Evolutionary conservation across 2,329 filamentous ascomycete species (phyloP).

Genomic region (Fusarium liriodendri): DNA sequence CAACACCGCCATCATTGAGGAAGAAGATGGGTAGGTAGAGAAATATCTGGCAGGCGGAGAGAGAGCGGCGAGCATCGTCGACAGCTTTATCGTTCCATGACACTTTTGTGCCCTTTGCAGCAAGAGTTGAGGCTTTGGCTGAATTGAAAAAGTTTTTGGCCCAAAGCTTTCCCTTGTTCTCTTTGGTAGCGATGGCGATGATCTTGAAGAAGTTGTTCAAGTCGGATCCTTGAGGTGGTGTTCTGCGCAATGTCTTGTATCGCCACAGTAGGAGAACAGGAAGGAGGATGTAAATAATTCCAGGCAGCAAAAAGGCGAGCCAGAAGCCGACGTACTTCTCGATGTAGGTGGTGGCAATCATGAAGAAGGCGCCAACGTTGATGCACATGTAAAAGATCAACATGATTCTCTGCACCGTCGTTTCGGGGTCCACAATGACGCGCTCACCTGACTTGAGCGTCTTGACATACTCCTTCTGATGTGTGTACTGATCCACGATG

Average conservation of each 20-base stretch:
- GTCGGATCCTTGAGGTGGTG: conserved; percentile 74
- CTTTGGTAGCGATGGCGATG: conserved; percentile 44
- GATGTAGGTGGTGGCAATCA: not conserved
- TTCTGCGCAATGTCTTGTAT: conserved; percentile 66
- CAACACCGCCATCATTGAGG: not conserved
- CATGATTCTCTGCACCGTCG: not conserved
- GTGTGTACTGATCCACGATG: conserved; percentile 73
- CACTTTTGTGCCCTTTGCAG: not conserved
- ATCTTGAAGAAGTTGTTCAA: conserved; percentile 63
- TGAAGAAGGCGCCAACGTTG: not conserved
- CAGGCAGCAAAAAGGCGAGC: conserved; percentile 52
- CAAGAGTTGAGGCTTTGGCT: not conserved
- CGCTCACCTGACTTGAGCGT: conserved; percentile 63
- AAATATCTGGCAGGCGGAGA: not conserved
- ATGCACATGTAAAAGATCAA: conserved; percentile 1
- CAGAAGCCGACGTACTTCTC: conserved; percentile 28
- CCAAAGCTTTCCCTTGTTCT: conserved; percentile 52
- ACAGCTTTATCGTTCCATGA: not conserved
- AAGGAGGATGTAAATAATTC: conserved; percentile 64
- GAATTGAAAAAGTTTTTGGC: conserved; percentile 54
- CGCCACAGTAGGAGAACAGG: conserved; percentile 68
- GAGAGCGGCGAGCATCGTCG: not conserved
- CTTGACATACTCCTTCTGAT: conserved; percentile 55
- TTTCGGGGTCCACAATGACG: not conserved
- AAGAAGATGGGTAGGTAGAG: not conserved